Percentiles rank a stretch among this genome's conserved stretches.
These are phyloP conservation scores for Caryocar brasiliense DNA, from an alignment of 441 rosid species.

Conservation along the genomic window DNA sequence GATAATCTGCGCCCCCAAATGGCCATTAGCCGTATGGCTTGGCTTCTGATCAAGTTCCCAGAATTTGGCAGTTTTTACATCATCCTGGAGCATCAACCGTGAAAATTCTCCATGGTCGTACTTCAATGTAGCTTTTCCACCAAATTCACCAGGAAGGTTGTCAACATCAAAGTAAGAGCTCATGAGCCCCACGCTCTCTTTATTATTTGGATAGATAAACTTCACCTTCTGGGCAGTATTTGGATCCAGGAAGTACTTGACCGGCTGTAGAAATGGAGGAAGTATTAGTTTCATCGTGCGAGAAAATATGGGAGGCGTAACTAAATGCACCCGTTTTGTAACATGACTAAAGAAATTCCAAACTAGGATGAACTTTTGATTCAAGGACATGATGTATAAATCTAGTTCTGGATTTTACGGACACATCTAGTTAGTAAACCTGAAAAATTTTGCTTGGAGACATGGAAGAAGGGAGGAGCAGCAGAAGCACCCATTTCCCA, in stretches of 20 bases:
- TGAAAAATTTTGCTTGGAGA: too few relatives aligned
- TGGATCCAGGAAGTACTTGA: slow-evolving; percentile 76
- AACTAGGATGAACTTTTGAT: too few relatives aligned
- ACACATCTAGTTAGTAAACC: too few relatives aligned
- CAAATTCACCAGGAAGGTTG: slow-evolving; percentile 75
- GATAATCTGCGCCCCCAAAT: slow-evolving; percentile 23
- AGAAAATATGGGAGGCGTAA: background rate
- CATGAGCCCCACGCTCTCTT: slow-evolving; percentile 78
- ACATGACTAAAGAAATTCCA: too few relatives aligned
- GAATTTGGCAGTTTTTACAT: slow-evolving; percentile 36
- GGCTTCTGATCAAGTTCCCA: slow-evolving; percentile 42
- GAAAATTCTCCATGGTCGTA: slow-evolving; percentile 87
- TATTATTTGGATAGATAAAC: slow-evolving; percentile 83
- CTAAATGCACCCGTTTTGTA: too few relatives aligned
- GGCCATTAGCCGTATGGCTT: slow-evolving; percentile 12
- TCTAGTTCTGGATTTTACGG: too few relatives aligned
- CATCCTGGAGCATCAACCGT: slow-evolving; percentile 35
- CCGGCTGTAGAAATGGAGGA: slow-evolving; percentile 37
- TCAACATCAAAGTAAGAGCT: slow-evolving; percentile 60
- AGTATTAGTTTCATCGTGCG: slow-evolving; percentile 1
- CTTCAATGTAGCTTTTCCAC: slow-evolving; percentile 59
- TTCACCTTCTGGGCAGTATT: slow-evolving; percentile 83
- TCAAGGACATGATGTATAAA: too few relatives aligned
- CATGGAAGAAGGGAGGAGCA: too few relatives aligned
- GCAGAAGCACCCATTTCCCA: too few relatives aligned